Percentiles rank a stretch among this genome's conserved stretches.
These are phyloP conservation scores for Paraphoma chrysanthemicola DNA, from an alignment of 2,329 filamentous ascomycete species.

Conservation along the genomic window DNA sequence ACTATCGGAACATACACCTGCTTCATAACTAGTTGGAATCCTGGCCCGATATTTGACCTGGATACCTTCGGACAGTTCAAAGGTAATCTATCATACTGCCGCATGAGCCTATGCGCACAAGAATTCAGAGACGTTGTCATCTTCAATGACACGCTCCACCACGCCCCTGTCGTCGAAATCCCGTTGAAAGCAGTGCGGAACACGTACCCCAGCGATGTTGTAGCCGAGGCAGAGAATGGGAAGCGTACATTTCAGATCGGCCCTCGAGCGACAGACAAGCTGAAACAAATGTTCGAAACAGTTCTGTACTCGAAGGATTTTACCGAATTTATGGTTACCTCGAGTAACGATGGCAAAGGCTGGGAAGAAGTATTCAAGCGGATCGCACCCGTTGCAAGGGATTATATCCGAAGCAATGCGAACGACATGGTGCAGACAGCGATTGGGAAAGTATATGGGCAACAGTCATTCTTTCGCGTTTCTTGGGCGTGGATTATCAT, in stretches of 20 bases:
- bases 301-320: background rate
- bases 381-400: background rate
- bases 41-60: background rate
- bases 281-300: background rate
- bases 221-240: background rate
- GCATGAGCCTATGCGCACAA: conserved; percentile 3
- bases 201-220: background rate
- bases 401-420: background rate
- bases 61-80: conserved; percentile 2
- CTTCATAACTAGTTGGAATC: background rate
- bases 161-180: background rate
- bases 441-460: background rate
- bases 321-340: background rate
- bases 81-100: background rate
- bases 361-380: background rate
- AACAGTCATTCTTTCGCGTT: background rate
- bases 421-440: background rate
- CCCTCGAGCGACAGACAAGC: background rate
- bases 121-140: background rate
- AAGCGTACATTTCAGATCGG: background rate
- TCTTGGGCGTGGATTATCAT: conserved; percentile 1
- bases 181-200: background rate
- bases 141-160: background rate
- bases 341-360: background rate
- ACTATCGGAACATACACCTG: conserved; percentile 5